Base-by-base conservation (phyloP, 192 early-diverging fungal genomes). In the Lobosporangium transversale region DNA sequence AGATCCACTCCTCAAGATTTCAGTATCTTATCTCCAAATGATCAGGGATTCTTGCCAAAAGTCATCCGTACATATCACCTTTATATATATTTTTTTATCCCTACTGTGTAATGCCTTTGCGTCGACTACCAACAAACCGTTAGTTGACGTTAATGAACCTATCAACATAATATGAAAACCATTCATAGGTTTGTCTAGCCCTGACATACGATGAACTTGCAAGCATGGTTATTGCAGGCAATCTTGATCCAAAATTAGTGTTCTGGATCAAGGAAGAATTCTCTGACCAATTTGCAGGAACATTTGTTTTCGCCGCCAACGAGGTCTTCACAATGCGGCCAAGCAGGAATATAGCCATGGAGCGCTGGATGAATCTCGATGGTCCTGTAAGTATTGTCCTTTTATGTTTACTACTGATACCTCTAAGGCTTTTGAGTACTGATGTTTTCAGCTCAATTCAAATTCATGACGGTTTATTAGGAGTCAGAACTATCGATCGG, bases 191-290 rank as follows among this genome's bases (percentile, higher is more conserved):
- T n/a, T 93, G 89, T 47, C 30, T 90, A 9, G 80, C 90, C 8
- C 79, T 93, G 58, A 85, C 89, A 0, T 90, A 87, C 61, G 92
- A 93, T 57, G 92, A 93, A 53, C 78, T 93, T 4, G 84, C 92
- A 14, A 82, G 84, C n/a, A 79, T 89, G 27, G 75, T 93, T n/a
- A 67, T 83, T 21, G 79, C 80, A 9, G 68, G 80, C 12, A 58
- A 78, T 26, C 51, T 92, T 15, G 87, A 92, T 27, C 37, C 33
- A 4, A 84, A 83, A 32, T 76, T 93, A 29, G 79, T 84, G n/a
- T 56, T 70, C 1, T 93, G 92, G 92, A 83, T 92, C 35, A 81
- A 85, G 58, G 89, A 90, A 15, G 88, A 90, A 42, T 76, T 92
- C 12, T 85, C 87, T 4, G 68, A 78, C 31, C 68, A 67, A 8